These are phyloP conservation scores for Lathyrus aphaca DNA, from an alignment of 306 rosid species.

Conservation along the genomic window DNA sequence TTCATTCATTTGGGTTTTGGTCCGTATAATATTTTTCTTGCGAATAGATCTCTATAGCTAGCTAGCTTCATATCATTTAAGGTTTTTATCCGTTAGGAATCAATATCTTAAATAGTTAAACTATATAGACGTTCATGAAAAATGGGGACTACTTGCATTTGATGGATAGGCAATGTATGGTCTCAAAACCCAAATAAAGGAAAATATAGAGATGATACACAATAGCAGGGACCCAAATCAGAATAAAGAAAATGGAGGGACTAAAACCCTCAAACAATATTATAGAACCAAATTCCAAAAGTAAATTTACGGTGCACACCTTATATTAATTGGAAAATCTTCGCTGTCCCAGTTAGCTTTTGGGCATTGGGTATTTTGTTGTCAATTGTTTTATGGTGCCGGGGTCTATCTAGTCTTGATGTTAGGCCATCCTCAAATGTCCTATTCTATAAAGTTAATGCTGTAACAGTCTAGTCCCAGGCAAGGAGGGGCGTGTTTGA, in stretches of 20 bases:
- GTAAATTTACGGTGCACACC: neutral
- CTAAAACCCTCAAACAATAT: neutral
- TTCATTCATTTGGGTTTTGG: neutral
- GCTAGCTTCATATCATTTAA: neutral
- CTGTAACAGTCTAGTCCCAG: neutral
- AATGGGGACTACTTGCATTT: neutral
- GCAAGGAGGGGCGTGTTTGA: neutral
- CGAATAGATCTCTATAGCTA: neutral
- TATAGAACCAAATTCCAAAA: neutral
- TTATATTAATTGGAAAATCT: neutral
- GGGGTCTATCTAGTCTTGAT: neutral
- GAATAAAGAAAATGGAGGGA: neutral
- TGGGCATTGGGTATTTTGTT: neutral
- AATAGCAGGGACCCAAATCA: neutral
- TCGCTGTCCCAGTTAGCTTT: neutral
- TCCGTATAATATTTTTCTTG: neutral
- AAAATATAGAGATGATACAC: neutral
- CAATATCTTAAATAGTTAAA: neutral
- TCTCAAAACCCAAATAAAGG: neutral
- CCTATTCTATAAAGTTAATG: neutral
- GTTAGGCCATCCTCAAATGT: neutral
- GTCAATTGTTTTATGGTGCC: neutral
- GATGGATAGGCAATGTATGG: neutral
- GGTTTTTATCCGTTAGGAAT: neutral
- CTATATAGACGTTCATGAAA: neutral